A percentile compares a stretch with the other conserved stretches of the same genome.
Conservation (phyloP, 441 rosid genomes). For the Francoa sonchifolia region DNA sequence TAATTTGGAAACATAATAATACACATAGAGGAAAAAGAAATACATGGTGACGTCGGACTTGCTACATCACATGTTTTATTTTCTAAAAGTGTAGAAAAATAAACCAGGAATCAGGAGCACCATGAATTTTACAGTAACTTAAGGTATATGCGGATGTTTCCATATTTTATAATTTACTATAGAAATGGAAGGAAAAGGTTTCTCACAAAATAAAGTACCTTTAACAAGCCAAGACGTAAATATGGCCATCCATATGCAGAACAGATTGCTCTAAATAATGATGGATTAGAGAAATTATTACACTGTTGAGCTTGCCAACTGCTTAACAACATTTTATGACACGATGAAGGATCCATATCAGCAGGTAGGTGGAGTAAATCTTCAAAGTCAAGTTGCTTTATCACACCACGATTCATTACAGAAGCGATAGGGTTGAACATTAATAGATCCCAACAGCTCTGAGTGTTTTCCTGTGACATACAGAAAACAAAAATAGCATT, state of each 20-base stretch:
- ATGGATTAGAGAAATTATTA: constrained; percentile 26
- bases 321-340: constrained; percentile 45
- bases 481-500: constrained; percentile 1
- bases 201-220: constrained; percentile 32
- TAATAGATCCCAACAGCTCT: constrained; percentile 48
- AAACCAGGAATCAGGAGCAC: no score
- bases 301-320: constrained; percentile 55
- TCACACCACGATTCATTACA: constrained; percentile 52
- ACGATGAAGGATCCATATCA: constrained; percentile 69
- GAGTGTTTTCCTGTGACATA: constrained; percentile 28
- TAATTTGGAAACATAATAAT: no score
- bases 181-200: neutral
- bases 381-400: constrained; percentile 73
- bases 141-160: no score
- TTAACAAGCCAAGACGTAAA: constrained; percentile 61
- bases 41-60: no score
- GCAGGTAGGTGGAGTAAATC: constrained; percentile 65
- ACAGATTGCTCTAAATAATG: constrained; percentile 61
- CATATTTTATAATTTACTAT: no score
- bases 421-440: constrained; percentile 52
- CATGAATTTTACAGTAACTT: no score
- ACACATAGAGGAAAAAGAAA: no score
- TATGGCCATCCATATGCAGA: constrained; percentile 78
- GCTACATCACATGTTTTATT: no score
- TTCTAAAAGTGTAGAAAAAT: no score